Evolutionary conservation across 2,329 filamentous ascomycete species (phyloP), one percentile per base, ranked within the genome.

Genomic region (Calonectria multiphialidica): DNA sequence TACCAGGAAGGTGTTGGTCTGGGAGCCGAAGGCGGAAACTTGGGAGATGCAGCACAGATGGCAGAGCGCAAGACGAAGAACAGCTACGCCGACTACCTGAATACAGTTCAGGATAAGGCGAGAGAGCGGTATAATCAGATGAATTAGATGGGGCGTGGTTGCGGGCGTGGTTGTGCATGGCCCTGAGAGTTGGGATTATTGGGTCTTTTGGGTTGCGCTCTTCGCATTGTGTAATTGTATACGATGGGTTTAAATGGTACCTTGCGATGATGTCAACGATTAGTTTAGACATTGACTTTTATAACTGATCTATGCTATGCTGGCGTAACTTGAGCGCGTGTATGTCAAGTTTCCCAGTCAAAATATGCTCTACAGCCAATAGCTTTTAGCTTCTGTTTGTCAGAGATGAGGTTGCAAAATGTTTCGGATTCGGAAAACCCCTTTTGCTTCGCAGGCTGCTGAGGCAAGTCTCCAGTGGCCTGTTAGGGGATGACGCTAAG

Each of bases 1-100:
- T 95, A 94, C 80, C 87, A 90, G 23, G 89, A 91, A 18, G 93
- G 93, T 21, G 93, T 93, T 1, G 93, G 93, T 1, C 83, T 95
- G 18, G 93, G 93, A 0, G 93, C 92, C 2, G 89, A 92, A 77
- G 92, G 92, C 0, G 89, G 91, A n/a, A 92, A 92, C 78, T 83
- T 93, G 44, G 93, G 93, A 15, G 92, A 94, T 82, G 93, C 93
- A 33, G 86, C 87, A 9, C 88, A 91, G 78, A 87, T 93, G 78
- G 92, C 92, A 28, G 88, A 89, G 73, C 86, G 89, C 74, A 88
- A 89, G 79, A 93, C 92, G 5, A 88, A 87, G 78, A 88, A 89
- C 45, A 87, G 84, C 45, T 93, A 92, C 75, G 84, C 87, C 0
- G 90, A 90, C 66, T 94, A 94, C 79, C 85, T 93, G 66, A 89